These are phyloP conservation scores for Euptelea pleiosperma DNA, from an alignment of 164 flowering plant genomes.

Conservation along the genomic window DNA sequence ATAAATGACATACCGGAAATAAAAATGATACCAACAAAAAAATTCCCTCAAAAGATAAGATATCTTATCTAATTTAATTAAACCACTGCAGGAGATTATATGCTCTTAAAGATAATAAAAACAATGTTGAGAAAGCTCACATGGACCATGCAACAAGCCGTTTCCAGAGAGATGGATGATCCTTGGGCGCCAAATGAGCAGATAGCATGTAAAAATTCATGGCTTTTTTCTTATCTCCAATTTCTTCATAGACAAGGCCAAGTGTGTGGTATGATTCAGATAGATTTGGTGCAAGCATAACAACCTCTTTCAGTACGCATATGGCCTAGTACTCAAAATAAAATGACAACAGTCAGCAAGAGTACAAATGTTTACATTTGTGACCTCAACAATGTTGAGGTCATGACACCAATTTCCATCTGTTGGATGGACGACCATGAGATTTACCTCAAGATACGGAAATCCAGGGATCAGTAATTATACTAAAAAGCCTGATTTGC, in stretches of 20 bases:
- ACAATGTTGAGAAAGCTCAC: slow-evolving; percentile 24
- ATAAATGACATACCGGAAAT: too few relatives aligned
- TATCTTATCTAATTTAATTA: too few relatives aligned
- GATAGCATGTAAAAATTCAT: slow-evolving; percentile 61
- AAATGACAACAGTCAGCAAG: neutral
- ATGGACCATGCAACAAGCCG: slow-evolving; percentile 41
- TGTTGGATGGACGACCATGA: too few relatives aligned
- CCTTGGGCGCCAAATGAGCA: slow-evolving; percentile 59
- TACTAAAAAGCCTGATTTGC: too few relatives aligned
- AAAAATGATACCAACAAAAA: too few relatives aligned
- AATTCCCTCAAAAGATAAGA: too few relatives aligned
- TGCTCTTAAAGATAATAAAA: neutral
- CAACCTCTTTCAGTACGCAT: slow-evolving; percentile 43
- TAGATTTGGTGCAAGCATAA: slow-evolving; percentile 57
- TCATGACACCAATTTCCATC: too few relatives aligned
- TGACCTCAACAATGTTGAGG: too few relatives aligned
- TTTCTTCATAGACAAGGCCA: slow-evolving; percentile 54
- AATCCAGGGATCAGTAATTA: too few relatives aligned
- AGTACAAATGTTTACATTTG: neutral
- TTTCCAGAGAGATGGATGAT: slow-evolving; percentile 70
- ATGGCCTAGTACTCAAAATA: slow-evolving; percentile 38
- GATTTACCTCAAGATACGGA: too few relatives aligned
- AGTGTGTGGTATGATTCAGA: slow-evolving; percentile 65
- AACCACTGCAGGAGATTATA: neutral
- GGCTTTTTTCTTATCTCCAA: slow-evolving; percentile 49